These are phyloP conservation scores for Diddensiella caesifluorescens DNA, from an alignment of 805 yeast genomes.

Conservation along the genomic window DNA sequence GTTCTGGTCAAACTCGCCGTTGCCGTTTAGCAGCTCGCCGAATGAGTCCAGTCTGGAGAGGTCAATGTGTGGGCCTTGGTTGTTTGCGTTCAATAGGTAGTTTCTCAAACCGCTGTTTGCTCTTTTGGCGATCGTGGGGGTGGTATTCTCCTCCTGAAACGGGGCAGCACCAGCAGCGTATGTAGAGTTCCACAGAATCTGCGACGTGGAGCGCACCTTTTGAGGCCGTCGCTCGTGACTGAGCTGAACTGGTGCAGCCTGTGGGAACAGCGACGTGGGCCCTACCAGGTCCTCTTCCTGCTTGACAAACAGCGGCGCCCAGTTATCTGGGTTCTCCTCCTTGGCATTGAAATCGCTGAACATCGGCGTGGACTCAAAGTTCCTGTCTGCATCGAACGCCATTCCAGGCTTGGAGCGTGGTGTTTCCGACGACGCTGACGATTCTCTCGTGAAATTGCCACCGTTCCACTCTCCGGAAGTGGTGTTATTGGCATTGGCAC, in stretches of 20 bases:
- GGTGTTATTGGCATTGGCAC: not conserved
- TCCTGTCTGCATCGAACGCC: not conserved
- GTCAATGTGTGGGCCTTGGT: slow-evolving; percentile 2
- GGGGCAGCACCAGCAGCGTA: not conserved
- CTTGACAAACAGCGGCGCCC: slow-evolving; percentile 10
- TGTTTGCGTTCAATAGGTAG: slow-evolving; percentile 1
- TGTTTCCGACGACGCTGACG: slow-evolving; percentile 4
- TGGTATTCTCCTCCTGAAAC: not conserved
- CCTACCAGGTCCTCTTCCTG: too few species aligned
- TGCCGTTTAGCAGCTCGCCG: not conserved
- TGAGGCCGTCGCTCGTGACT: too few species aligned
- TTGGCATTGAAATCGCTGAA: not conserved
- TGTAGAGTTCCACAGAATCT: not conserved
- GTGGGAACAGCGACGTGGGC: too few species aligned
- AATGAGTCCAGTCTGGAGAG: slow-evolving; percentile 1
- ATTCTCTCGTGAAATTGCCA: slow-evolving; percentile 1
- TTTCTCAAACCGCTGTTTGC: slow-evolving; percentile 1
- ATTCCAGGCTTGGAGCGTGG: slow-evolving; percentile 3
- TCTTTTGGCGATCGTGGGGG: not conserved
- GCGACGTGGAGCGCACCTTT: not conserved
- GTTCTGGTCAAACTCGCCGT: too few species aligned
- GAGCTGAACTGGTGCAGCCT: too few species aligned
- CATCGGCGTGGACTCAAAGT: slow-evolving; percentile 3
- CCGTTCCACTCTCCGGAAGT: too few species aligned
- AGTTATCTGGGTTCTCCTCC: slow-evolving; percentile 9